Percentiles rank a stretch among this genome's conserved stretches.
Evolutionary conservation across 345 rosid genomes (phyloP).

Genomic region (Hevea brasiliensis): DNA sequence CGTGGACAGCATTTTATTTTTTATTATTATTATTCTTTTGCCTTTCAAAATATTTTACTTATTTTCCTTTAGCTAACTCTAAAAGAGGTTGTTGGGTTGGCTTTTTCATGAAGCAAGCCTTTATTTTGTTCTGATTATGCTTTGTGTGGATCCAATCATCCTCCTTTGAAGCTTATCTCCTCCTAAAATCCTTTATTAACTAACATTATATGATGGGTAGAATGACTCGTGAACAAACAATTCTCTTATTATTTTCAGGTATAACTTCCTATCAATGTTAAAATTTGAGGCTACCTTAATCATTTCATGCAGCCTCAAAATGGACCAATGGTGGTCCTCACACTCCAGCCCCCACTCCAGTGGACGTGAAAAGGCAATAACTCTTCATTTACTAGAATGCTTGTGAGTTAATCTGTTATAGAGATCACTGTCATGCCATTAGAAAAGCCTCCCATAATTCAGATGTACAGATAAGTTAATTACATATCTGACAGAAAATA

Average conservation of each 20-base stretch:
- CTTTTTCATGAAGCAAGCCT: slow-evolving; percentile 40
- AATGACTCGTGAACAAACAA: slow-evolving; percentile 29
- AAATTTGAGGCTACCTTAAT: not conserved
- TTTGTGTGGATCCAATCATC: slow-evolving; percentile 13
- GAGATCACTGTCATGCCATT: too few relatives aligned
- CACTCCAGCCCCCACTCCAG: too few relatives aligned
- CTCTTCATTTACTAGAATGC: too few relatives aligned
- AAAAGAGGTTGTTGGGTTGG: slow-evolving; percentile 37
- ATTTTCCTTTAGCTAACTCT: not conserved
- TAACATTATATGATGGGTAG: slow-evolving; percentile 12
- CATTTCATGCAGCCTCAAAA: too few relatives aligned
- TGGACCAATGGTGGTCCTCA: too few relatives aligned
- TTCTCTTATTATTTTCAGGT: not conserved
- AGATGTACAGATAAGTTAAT: too few relatives aligned
- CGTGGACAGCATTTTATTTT: not conserved
- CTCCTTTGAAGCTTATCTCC: slow-evolving; percentile 20
- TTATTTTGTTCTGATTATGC: slow-evolving; percentile 4
- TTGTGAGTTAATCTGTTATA: too few relatives aligned
- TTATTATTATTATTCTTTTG: not conserved
- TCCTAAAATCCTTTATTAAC: slow-evolving; percentile 7
- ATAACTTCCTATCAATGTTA: not conserved
- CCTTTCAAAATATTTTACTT: not conserved
- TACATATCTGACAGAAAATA: too few relatives aligned
- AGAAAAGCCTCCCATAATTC: too few relatives aligned
- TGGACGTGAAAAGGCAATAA: too few relatives aligned